phyloP scores from a whole-genome alignment of 495 filamentous ascomycete species.

The Geopyxis carbonaria region DNA sequence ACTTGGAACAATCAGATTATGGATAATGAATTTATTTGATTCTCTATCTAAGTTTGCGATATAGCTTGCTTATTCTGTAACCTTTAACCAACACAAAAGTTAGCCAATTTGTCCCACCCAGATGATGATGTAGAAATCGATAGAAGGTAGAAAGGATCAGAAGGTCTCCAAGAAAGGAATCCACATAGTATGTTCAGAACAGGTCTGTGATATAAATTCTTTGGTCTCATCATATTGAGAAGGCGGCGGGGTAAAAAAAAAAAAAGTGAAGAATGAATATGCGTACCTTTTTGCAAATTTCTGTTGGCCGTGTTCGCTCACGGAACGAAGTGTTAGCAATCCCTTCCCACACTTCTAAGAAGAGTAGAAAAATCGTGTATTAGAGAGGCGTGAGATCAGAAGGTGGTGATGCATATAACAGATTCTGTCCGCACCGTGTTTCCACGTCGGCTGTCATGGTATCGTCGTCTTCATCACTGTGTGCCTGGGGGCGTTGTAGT shows the following conservation, averaged over 20 bases:
- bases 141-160: conserved; percentile 1
- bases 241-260: neutral
- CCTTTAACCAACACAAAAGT: too few species aligned
- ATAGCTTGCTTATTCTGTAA: too few species aligned
- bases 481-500: neutral
- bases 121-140: neutral
- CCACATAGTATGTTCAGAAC: conserved; percentile 31
- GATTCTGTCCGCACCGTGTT: neutral
- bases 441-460: neutral
- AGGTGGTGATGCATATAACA: neutral
- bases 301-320: too few species aligned
- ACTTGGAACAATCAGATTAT: too few species aligned
- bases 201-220: conserved; percentile 39
- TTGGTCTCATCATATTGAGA: conserved; percentile 26
- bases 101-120: too few species aligned
- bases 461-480: neutral
- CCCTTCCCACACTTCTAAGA: too few species aligned
- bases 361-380: too few species aligned
- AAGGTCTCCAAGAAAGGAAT: conserved; percentile 11
- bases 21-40: too few species aligned
- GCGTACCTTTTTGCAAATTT: conserved; percentile 2
- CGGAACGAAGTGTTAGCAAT: too few species aligned
- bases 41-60: too few species aligned
- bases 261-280: neutral
- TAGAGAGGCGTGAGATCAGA: too few species aligned